phyloP scores from a whole-genome alignment of 2,329 filamentous ascomycete species.

The Xylaria sp. region DNA sequence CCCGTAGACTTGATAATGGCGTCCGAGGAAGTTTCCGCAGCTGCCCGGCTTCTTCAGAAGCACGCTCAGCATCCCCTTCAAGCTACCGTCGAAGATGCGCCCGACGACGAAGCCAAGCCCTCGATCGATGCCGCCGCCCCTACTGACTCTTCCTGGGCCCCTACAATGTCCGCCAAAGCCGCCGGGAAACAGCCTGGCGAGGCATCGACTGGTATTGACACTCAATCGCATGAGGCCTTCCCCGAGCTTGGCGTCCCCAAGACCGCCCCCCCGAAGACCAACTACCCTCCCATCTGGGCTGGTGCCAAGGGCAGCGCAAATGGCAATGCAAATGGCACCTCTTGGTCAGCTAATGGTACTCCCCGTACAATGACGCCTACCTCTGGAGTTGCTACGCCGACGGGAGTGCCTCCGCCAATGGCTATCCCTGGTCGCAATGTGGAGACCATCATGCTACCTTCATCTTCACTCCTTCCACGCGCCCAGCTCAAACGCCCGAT shows the following conservation, averaged over 20 bases:
- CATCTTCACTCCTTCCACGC: conserved; percentile 79
- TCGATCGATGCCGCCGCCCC: conserved; percentile 60
- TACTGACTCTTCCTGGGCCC: conserved; percentile 58
- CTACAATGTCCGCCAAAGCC: conserved; percentile 68
- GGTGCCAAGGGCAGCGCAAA: conserved; percentile 69
- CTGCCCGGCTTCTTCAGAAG: conserved; percentile 72
- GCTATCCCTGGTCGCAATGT: conserved; percentile 84
- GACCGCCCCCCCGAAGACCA: conserved; percentile 68
- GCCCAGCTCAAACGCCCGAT: conserved; percentile 85
- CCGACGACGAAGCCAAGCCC: conserved; percentile 79
- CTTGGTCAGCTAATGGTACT: conserved; percentile 62
- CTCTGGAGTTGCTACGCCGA: conserved; percentile 65
- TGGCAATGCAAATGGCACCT: conserved; percentile 63
- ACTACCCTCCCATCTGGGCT: conserved; percentile 80
- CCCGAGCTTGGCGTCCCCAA: conserved; percentile 82
- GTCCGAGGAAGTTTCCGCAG: conserved; percentile 62
- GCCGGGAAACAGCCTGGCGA: conserved; percentile 75
- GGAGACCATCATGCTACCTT: conserved; percentile 78
- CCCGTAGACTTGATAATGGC: conserved; percentile 53
- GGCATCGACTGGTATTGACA: conserved; percentile 70
- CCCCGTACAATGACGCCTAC: conserved; percentile 72
- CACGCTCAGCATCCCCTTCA: conserved; percentile 65
- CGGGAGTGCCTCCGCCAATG: conserved; percentile 65
- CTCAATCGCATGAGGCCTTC: conserved; percentile 89
- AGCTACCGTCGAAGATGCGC: conserved; percentile 80